Percentiles rank a stretch among this genome's conserved stretches.
phyloP scores from a whole-genome alignment of 768 basidiomycete species.

The Mycena leptocephala region DNA sequence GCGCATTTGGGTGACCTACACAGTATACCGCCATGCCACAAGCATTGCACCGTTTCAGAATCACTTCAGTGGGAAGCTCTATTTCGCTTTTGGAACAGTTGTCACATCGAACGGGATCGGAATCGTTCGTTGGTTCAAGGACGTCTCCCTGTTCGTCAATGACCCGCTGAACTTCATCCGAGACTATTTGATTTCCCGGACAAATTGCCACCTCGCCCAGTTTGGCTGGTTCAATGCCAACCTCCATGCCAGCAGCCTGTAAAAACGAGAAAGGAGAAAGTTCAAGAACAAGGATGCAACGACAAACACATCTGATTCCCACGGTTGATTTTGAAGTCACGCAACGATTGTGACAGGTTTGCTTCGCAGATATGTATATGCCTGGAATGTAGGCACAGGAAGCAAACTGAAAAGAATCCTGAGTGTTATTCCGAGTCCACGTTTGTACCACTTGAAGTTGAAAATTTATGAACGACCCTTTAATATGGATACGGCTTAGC shows the following conservation, averaged over 20 bases:
- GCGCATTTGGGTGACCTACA: background rate
- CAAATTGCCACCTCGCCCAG: too few relatives aligned
- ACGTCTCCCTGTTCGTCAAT: slow-evolving; percentile 2
- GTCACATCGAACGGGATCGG: background rate
- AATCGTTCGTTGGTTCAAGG: background rate
- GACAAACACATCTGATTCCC: background rate
- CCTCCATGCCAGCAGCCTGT: background rate
- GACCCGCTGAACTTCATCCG: background rate
- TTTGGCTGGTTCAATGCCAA: background rate
- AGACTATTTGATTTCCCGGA: background rate
- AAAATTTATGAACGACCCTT: background rate
- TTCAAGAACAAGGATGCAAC: background rate
- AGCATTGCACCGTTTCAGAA: background rate
- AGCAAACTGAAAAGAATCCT: too few relatives aligned
- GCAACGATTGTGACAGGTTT: too few relatives aligned
- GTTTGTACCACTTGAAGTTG: too few relatives aligned
- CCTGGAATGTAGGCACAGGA: too few relatives aligned
- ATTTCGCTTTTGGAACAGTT: background rate
- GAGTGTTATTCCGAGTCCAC: too few relatives aligned
- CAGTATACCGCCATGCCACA: background rate
- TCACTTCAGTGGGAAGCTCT: background rate
- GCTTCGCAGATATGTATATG: too few relatives aligned
- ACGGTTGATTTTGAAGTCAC: background rate
- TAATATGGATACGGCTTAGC: slow-evolving; percentile 30
- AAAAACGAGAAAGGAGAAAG: background rate